These are phyloP conservation scores for Suhomyces emberorum DNA, from an alignment of 805 yeast species.

Conservation along the genomic window DNA sequence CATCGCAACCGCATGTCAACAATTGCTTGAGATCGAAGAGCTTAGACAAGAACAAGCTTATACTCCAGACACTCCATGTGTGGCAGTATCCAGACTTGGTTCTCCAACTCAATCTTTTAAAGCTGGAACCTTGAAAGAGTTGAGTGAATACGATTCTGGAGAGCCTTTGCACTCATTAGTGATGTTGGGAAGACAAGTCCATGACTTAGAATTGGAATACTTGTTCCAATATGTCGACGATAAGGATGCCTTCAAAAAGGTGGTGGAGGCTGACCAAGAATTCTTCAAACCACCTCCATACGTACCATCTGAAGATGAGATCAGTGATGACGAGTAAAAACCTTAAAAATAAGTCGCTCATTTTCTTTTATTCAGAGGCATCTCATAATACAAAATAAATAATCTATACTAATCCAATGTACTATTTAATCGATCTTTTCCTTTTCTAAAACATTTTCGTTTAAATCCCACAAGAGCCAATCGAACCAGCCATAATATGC, in stretches of 20 bases:
- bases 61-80: slow-evolving; percentile 85
- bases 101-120: slow-evolving; percentile 78
- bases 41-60: slow-evolving; percentile 72
- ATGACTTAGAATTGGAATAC: slow-evolving; percentile 87
- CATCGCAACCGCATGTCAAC: slow-evolving; percentile 84
- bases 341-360: no score
- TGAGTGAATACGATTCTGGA: slow-evolving; percentile 84
- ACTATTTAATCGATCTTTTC: slow-evolving; percentile 8
- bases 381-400: no score
- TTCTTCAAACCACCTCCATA: slow-evolving; percentile 70
- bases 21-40: slow-evolving; percentile 85
- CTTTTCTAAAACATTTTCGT: slow-evolving; percentile 27
- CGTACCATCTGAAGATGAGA: slow-evolving; percentile 43
- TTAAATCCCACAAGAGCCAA: slow-evolving; percentile 43
- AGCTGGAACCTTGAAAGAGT: slow-evolving; percentile 77
- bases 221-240: slow-evolving; percentile 73
- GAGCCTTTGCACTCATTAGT: slow-evolving; percentile 92
- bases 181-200: slow-evolving; percentile 89
- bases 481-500: slow-evolving; percentile 42
- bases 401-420: no score
- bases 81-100: slow-evolving; percentile 89
- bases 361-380: no score
- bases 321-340: neutral
- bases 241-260: slow-evolving; percentile 44
- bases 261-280: slow-evolving; percentile 53